Evolutionary conservation across 1,139 yeast species (phyloP), one percentile per base, ranked within the genome.

Genomic region (Arxiozyma slooffiae): DNA sequence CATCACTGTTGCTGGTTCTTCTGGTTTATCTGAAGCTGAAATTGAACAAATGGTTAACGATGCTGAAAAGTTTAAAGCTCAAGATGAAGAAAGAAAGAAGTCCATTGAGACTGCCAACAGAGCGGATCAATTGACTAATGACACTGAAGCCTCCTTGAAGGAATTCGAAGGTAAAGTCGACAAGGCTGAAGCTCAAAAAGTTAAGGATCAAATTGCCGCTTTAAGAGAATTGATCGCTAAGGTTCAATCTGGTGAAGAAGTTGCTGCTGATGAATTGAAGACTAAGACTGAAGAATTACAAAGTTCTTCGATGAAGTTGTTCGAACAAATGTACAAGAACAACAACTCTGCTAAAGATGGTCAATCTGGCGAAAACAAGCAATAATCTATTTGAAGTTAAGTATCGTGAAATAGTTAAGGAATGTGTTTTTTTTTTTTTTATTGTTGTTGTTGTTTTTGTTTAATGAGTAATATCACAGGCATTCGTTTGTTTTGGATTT

Each of bases 41-140:
- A 92, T 92, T 67, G 97, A 90, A 78, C 85, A 87, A 80, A 92
- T 92, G 97, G 96, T 92, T 61, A 84, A 79, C 75, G 98, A 92
- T 68, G 98, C 97, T 65, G 97, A 92, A 78, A 88, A 88, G 78
- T 90, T 80, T 80, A 94, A 94, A 72, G 96, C 89, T 70, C 84
- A 90, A 68, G 98, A 92, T 78, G 86, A 89, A 78, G 90, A 92
- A 60, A 86, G 89, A 75, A 84, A 86, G 72, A 96, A 88, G 76
- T 79, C 95, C 54, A 90, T 92, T 69, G 97, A 90, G 77, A 75
- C 79, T 62, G 96, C 97, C 67, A 92, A 92, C 89, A 88, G 88
- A 73, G 97, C 97, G 60, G 97, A 92, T 74, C 90, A 87, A 74
- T 82, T 90, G 71, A 87, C 94, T 74, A 87, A 87, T 74, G 97